These are phyloP conservation scores for Chenopodium formosanum DNA, from an alignment of 148 eudicot genomes.

Conservation along the genomic window DNA sequence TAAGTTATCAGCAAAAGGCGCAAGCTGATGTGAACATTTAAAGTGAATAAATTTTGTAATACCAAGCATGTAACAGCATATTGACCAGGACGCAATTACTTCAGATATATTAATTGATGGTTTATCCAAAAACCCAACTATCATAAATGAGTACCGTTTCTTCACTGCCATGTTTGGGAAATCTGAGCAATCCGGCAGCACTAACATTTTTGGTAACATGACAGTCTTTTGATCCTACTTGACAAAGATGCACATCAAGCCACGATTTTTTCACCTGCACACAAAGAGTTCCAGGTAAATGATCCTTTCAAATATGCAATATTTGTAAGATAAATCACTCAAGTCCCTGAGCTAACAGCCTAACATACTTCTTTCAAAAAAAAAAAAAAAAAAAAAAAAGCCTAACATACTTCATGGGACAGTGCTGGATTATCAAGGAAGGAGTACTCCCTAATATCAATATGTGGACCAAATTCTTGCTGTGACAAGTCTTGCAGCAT, in stretches of 20 bases:
- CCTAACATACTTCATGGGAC: constrained; percentile 56
- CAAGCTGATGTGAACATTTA: background rate
- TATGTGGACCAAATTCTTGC: constrained; percentile 77
- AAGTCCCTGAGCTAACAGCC: background rate
- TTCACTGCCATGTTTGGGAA: constrained; percentile 83
- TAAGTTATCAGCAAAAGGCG: background rate
- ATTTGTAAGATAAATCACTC: background rate
- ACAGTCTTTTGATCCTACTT: constrained; percentile 72
- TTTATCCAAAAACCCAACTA: background rate
- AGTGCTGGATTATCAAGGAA: constrained; percentile 77
- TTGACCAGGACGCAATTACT: background rate
- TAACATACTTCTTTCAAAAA: too few species aligned
- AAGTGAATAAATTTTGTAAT: background rate
- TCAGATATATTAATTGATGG: background rate
- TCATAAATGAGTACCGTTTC: constrained; percentile 58
- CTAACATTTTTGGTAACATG: constrained; percentile 46
- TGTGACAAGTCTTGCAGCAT: constrained; percentile 65
- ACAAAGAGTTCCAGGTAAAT: constrained; percentile 9
- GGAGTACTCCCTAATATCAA: constrained; percentile 78
- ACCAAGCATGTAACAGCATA: background rate
- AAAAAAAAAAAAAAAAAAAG: too few species aligned
- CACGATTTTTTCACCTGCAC: constrained; percentile 90
- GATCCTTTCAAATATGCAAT: background rate
- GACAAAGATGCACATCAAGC: constrained; percentile 96
- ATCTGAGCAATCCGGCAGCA: constrained; percentile 44